Conservation (phyloP, 768 basidiomycete species). For the Suillus occidentalis region DNA sequence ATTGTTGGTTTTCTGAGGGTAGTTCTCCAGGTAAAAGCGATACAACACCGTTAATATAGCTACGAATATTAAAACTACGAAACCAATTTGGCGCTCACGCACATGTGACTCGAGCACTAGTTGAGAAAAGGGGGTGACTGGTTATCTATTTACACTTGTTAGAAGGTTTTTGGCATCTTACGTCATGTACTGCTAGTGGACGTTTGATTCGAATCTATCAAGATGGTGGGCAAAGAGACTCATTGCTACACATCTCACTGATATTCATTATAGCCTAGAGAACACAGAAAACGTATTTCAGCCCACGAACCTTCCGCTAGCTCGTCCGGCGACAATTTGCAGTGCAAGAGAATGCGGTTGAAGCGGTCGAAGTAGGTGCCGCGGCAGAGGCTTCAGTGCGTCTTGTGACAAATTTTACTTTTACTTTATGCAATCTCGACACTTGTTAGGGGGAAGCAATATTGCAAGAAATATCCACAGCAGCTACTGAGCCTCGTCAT, state of each 20-base stretch:
- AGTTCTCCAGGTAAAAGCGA: background rate
- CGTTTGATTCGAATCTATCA: background rate
- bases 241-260: slow-evolving; percentile 7
- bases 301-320: slow-evolving; percentile 53
- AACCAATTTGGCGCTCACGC: background rate
- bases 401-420: background rate
- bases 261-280: slow-evolving; percentile 30
- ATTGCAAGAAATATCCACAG: slow-evolving; percentile 34
- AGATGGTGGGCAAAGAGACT: slow-evolving; percentile 22
- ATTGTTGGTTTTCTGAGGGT: background rate
- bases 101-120: background rate
- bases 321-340: slow-evolving; percentile 49
- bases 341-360: slow-evolving; percentile 47
- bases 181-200: background rate
- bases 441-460: background rate
- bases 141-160: slow-evolving; percentile 1
- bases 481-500: slow-evolving; percentile 30
- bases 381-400: slow-evolving; percentile 43
- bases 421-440: background rate
- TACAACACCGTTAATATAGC: background rate
- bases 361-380: slow-evolving; percentile 48
- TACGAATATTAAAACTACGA: background rate
- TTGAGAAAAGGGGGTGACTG: no score
- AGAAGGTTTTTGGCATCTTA: background rate
- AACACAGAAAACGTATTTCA: slow-evolving; percentile 41